These are phyloP conservation scores for Inonotus obliquus DNA, from an alignment of 1,284 basidiomycete genomes.

Conservation along the genomic window DNA sequence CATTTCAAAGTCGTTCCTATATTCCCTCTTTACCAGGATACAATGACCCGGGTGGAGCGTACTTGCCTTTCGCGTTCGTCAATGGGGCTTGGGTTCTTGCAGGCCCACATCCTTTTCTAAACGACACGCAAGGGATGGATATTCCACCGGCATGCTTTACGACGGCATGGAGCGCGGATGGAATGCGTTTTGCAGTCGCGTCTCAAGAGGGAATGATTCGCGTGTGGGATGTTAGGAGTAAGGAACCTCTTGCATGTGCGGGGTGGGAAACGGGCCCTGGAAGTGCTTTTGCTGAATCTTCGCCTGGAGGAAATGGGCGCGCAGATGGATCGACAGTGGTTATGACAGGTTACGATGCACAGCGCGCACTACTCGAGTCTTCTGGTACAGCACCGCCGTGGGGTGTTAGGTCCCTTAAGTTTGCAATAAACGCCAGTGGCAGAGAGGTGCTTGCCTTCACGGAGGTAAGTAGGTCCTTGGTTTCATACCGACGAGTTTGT, in stretches of 20 bases:
- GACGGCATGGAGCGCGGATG: slow-evolving; percentile 77
- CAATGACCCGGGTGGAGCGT: slow-evolving; percentile 23
- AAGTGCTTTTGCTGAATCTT: background rate
- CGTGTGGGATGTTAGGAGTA: slow-evolving; percentile 74
- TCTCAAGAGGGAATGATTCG: slow-evolving; percentile 82
- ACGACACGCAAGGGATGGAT: background rate
- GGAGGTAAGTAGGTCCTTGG: slow-evolving; percentile 48
- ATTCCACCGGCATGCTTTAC: slow-evolving; percentile 59
- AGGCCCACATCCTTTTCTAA: background rate
- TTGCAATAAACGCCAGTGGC: slow-evolving; percentile 47
- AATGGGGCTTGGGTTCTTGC: slow-evolving; percentile 32
- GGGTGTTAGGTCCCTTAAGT: slow-evolving; percentile 76
- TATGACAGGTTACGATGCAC: background rate
- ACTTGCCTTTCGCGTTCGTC: slow-evolving; percentile 42
- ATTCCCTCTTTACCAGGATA: slow-evolving; percentile 20
- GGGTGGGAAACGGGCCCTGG: slow-evolving; percentile 15
- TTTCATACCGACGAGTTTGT: background rate
- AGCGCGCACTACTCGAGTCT: background rate
- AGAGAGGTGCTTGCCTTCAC: slow-evolving; percentile 77
- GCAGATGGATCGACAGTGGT: background rate
- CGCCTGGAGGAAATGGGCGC: background rate
- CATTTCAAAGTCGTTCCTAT: slow-evolving; percentile 20
- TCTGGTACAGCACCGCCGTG: slow-evolving; percentile 55
- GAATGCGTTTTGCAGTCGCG: slow-evolving; percentile 80
- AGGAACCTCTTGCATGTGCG: slow-evolving; percentile 53